phyloP scores from a whole-genome alignment of 1,284 basidiomycete species.

The Uromyces viciae-fabae region DNA sequence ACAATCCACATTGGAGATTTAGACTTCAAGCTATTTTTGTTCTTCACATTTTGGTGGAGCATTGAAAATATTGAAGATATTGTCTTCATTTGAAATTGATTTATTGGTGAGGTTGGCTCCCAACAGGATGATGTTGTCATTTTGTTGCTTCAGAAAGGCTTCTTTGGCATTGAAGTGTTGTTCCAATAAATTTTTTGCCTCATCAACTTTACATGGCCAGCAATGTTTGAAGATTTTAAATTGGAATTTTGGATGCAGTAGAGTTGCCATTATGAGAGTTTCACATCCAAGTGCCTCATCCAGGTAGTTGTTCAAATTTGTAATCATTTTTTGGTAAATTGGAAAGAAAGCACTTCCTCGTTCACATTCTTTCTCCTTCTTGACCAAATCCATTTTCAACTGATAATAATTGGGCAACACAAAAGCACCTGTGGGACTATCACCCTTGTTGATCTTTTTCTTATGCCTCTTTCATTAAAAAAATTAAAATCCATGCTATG shows the following conservation, averaged over 20 bases:
- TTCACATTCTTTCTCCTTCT: neutral
- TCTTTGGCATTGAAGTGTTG: neutral
- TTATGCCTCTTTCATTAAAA: too few species aligned
- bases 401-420: neutral
- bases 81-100: neutral
- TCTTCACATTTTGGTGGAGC: too few species aligned
- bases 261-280: neutral
- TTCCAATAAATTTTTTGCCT: neutral
- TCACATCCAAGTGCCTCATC: neutral
- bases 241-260: neutral
- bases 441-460: too few species aligned
- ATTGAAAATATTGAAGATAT: too few species aligned
- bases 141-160: neutral
- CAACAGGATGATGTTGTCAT: neutral
- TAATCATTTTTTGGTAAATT: neutral
- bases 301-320: neutral
- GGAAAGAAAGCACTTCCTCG: neutral
- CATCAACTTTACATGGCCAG: neutral
- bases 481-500: too few species aligned
- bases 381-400: neutral
- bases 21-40: too few species aligned
- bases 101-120: neutral
- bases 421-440: constrained; percentile 9
- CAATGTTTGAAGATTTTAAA: neutral
- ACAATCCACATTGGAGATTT: too few species aligned